Conservation (phyloP, 768 basidiomycete species). For the Russula compacta region DNA sequence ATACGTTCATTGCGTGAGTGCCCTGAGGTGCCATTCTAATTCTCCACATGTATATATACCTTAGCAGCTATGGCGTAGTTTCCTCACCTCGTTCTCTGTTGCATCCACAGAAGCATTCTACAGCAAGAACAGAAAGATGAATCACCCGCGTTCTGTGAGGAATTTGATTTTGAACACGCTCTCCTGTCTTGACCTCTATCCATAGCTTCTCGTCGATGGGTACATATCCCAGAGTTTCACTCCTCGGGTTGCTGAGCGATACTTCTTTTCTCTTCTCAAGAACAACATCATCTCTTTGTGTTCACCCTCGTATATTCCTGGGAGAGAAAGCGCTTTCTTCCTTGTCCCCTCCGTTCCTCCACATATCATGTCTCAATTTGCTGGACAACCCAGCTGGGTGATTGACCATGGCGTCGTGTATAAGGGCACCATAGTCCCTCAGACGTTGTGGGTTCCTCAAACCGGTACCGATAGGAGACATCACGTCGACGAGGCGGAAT, state of each 20-base stretch:
- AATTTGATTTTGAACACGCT: not conserved
- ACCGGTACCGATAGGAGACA: not conserved
- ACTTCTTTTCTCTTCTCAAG: not conserved
- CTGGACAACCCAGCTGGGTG: not conserved
- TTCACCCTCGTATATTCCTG: not conserved
- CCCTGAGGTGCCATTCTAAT: not conserved
- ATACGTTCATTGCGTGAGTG: not conserved
- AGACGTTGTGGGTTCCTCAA: constrained; percentile 3
- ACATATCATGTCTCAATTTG: not conserved
- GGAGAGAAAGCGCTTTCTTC: not conserved
- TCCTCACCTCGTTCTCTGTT: not conserved
- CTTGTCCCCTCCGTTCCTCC: not conserved
- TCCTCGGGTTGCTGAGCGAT: not conserved
- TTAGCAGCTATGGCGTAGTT: not conserved
- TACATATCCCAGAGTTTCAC: not conserved
- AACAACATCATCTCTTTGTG: not conserved
- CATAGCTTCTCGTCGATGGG: constrained; percentile 8
- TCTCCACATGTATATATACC: not conserved
- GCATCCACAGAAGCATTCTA: not conserved
- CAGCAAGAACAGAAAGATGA: not conserved
- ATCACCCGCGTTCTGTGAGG: not conserved
- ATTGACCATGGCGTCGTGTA: not conserved
- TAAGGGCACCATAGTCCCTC: constrained; percentile 8
- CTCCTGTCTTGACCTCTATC: not conserved
- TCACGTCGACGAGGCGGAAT: not conserved